A percentile compares a stretch with the other conserved stretches of the same genome.
phyloP scores from a whole-genome alignment of 495 filamentous ascomycete genomes.

The Chaetomium tenue region DNA sequence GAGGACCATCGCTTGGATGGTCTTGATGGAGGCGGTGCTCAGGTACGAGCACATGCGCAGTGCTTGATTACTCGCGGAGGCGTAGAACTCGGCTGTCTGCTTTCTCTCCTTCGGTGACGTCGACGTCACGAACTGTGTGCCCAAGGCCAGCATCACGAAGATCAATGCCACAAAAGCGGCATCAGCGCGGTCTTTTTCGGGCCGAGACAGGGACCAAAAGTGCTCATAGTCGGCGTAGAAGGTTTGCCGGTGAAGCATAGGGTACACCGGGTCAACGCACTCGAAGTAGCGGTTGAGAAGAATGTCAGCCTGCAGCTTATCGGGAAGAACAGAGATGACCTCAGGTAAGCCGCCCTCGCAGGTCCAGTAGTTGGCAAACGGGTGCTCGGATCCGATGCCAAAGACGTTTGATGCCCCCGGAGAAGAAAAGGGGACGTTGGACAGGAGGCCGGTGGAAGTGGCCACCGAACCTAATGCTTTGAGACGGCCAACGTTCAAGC shows the following conservation, averaged over 20 bases:
- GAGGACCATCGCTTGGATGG: slow-evolving; percentile 70
- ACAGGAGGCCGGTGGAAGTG: slow-evolving; percentile 59
- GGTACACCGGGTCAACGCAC: slow-evolving; percentile 70
- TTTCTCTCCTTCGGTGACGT: slow-evolving; percentile 56
- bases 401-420: slow-evolving; percentile 65
- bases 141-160: slow-evolving; percentile 68
- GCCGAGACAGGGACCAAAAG: slow-evolving; percentile 59
- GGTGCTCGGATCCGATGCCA: slow-evolving; percentile 63
- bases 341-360: slow-evolving; percentile 67
- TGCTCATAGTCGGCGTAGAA: slow-evolving; percentile 70
- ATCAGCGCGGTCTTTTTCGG: slow-evolving; percentile 54
- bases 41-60: slow-evolving; percentile 66
- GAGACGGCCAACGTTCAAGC: slow-evolving; percentile 39
- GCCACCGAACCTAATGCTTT: slow-evolving; percentile 44
- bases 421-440: slow-evolving; percentile 63
- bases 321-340: slow-evolving; percentile 66
- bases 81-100: slow-evolving; percentile 73
- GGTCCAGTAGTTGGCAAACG: slow-evolving; percentile 77
- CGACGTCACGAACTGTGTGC: slow-evolving; percentile 66
- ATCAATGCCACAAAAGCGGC: slow-evolving; percentile 61
- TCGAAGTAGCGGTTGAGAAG: slow-evolving; percentile 68
- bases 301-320: slow-evolving; percentile 69
- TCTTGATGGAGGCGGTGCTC: slow-evolving; percentile 61
- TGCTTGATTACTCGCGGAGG: slow-evolving; percentile 68
- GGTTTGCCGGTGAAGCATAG: slow-evolving; percentile 63